Conservation (phyloP, 768 basidiomycete genomes). For the Chiua virens region DNA sequence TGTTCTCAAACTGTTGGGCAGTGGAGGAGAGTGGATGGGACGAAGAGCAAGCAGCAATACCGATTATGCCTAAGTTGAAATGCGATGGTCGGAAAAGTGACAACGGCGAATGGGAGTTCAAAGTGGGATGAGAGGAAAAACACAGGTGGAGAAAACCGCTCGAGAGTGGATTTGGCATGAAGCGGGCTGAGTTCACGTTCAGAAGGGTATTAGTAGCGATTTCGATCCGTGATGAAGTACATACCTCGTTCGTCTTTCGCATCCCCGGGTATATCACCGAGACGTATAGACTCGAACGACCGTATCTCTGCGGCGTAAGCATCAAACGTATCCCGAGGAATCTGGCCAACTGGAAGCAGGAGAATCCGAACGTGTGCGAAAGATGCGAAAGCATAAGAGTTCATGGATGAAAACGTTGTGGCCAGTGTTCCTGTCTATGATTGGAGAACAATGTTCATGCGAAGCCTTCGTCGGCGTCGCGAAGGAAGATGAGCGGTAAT, state of each 20-base stretch:
- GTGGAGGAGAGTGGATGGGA: constrained; percentile 52
- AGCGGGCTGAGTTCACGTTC: constrained; percentile 55
- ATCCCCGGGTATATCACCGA: constrained; percentile 83
- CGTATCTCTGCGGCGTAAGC: constrained; percentile 73
- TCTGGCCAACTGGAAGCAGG: constrained; percentile 81
- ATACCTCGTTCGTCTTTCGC: constrained; percentile 74
- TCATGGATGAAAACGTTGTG: constrained; percentile 45
- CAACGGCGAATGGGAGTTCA: constrained; percentile 64
- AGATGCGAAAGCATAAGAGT: constrained; percentile 71
- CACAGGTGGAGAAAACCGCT: constrained; percentile 81
- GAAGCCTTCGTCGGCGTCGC: not conserved
- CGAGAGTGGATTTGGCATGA: constrained; percentile 75
- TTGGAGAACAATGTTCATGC: not conserved
- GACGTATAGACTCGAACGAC: constrained; percentile 67
- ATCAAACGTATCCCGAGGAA: constrained; percentile 68
- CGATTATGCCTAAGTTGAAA: constrained; percentile 87
- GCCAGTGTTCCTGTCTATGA: not conserved
- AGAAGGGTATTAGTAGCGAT: constrained; percentile 1
- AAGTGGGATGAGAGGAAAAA: constrained; percentile 74
- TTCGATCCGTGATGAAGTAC: constrained; percentile 13
- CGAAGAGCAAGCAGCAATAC: constrained; percentile 71
- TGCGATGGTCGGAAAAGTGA: constrained; percentile 76
- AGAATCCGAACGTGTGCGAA: constrained; percentile 85
- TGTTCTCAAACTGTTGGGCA: constrained; percentile 64
- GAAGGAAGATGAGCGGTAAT: not conserved